Percentiles rank a stretch among this genome's conserved stretches.
Evolutionary conservation across 75 land plant species (phyloP).

Genomic region (Pinus albicaulis): DNA sequence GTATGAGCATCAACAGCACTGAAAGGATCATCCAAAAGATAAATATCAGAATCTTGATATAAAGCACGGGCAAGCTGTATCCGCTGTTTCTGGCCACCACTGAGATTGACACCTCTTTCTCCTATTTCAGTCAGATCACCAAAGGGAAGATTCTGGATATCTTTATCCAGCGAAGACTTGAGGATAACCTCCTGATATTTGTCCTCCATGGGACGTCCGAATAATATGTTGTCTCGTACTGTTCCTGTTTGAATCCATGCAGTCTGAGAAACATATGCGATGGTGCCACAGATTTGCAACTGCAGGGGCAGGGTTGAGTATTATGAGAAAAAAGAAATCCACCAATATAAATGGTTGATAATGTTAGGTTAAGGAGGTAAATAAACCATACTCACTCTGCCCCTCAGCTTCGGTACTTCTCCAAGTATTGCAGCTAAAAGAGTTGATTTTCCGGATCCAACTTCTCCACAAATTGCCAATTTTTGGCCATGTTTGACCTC

Average conservation of each 20-base stretch:
- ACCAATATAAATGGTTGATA: neutral
- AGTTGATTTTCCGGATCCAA: conserved; percentile 51
- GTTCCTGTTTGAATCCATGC: conserved; percentile 33
- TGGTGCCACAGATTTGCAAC: conserved; percentile 21
- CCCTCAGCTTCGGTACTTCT: conserved; percentile 32
- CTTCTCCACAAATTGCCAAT: conserved; percentile 45
- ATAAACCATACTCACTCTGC: conserved; percentile 16
- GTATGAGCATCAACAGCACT: conserved; percentile 49
- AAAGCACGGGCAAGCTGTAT: conserved; percentile 34
- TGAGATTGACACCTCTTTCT: conserved; percentile 36
- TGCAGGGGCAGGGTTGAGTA: conserved; percentile 11
- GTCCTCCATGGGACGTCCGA: conserved; percentile 20
- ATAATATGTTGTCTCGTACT: conserved; percentile 22
- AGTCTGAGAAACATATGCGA: conserved; percentile 35
- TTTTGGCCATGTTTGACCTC: conserved; percentile 19
- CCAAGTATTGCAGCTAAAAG: conserved; percentile 43
- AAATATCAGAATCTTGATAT: conserved; percentile 35
- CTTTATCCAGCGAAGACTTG: conserved; percentile 20
- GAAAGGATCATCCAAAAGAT: conserved; percentile 40
- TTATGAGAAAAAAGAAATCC: conserved; percentile 15
- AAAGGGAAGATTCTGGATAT: conserved; percentile 21
- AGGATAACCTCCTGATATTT: conserved; percentile 18
- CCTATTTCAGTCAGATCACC: conserved; percentile 37
- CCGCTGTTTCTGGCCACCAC: conserved; percentile 43
- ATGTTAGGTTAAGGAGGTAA: neutral